Evolutionary conservation across 352 stramenopile species (phyloP), one percentile per base, ranked within the genome.

Genomic region (Blastocystis sp.): DNA sequence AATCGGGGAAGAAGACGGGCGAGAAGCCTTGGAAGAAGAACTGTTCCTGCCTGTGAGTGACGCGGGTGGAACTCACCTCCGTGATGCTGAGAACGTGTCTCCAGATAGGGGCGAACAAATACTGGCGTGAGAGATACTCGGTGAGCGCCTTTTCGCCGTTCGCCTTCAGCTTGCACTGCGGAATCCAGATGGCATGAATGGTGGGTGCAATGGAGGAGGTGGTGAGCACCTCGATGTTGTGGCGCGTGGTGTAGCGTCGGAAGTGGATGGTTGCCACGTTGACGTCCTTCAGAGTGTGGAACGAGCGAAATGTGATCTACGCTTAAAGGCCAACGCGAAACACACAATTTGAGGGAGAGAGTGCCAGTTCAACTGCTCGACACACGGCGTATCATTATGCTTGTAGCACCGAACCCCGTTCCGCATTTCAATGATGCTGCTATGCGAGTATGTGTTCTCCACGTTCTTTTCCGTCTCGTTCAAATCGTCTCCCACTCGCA

Each of bases 11-110:
- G 23, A 84, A 84, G 7, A 84, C n/a, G 0, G 74, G 74, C 28
- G 56, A 84, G 23, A 67, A 84, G 17, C 66, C 74, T 84, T 84
- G 74, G 48, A 69, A 84, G 28, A 69, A 84, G n/a, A 56, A 48
- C 38, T 84, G 74, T 28, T 84, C 74, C 74, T 84, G 69, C 21
- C 2, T 21, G 10, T 84, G 53, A 84, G 1, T 11, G 5, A 1
- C 52, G 2, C 41, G 5, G n/a, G 4, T 9, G 14, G 2, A 1
- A 41, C 53, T 5, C 56, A 84, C 74, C 53, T 84, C 74, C 17
- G 74, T 59, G 5, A 84, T 43, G 66, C 59, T 84, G 9, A 69
- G 61, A 0, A 84, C 40, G 43, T 70, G 11, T 40, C 56, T 66
- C 74, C 74, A 84, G 21, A 84, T 62, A 1, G 74, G 56, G 0